These are phyloP conservation scores for Dunaliella primolecta DNA, from an alignment of 139 green algal genomes.

Conservation along the genomic window DNA sequence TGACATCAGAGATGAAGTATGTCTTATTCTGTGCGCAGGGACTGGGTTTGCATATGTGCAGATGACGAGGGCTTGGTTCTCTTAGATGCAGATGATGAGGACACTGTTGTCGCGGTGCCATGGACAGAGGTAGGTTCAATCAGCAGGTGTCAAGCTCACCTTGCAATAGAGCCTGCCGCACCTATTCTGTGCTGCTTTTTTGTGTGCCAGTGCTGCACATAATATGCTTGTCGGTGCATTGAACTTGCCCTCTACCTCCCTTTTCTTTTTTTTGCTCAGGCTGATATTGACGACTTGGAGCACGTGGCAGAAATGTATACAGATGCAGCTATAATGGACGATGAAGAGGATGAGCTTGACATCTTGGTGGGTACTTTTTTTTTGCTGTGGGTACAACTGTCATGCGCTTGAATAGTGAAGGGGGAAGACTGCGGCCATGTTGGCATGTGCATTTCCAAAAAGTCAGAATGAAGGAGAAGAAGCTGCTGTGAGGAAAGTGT, in stretches of 20 bases:
- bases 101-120: no score
- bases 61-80: neutral
- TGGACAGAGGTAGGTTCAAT: neutral
- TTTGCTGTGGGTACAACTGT: neutral
- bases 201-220: no score
- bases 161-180: no score
- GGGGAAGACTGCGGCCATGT: neutral
- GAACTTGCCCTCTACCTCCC: no score
- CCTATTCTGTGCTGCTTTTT: no score
- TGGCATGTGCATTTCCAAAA: no score
- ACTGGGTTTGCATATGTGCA: neutral
- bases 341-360: neutral
- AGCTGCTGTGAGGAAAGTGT: slow-evolving; percentile 7
- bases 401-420: neutral
- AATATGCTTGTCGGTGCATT: no score
- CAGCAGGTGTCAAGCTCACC: no score
- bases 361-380: neutral
- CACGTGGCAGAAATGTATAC: neutral
- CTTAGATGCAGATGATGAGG: neutral
- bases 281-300: neutral
- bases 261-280: no score
- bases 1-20: no score
- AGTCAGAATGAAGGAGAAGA: no score
- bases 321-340: neutral
- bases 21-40: neutral